Evolutionary conservation across 2,329 filamentous ascomycete species (phyloP), one percentile per base, ranked within the genome.

Genomic region (Drechslera avenae): DNA sequence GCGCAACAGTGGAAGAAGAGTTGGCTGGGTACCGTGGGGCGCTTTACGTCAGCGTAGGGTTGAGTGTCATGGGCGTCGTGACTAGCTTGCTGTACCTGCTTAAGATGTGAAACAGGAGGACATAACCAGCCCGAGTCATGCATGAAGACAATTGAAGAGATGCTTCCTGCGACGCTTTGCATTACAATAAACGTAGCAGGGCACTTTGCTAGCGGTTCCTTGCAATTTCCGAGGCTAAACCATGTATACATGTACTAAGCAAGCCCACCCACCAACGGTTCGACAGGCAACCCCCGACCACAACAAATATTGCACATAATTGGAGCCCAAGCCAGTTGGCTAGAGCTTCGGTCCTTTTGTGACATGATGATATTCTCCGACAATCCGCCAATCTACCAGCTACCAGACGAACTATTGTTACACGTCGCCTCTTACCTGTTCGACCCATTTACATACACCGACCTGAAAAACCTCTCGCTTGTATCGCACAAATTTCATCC

Each of bases 11-110:
- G 10, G 56, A 56, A n/a, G 67, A 75, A 45, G 34, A 65, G 26
- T 43, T 77, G 26, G 52, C 35, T 28, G 75, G 76, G 5, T 77
- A 74, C 49, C 64, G 75, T 1, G 68, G 65, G 12, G 75, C 75
- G 1, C 64, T 67, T 56, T 78, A 75, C 53, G 39, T 75, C 10
- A 74, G 64, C 3, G 64, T 75, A 14, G 75, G 74, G 3, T 56
- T 77, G 28, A 63, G 66, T 5, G 69, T 55, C 5, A 31, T 67
- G 17, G 68, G 68, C 3, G 41, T 69, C 3, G 16, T 66, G 3
- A 60, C 67, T 2, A 64, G 61, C 46, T 14, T 64, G 19, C 18
- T 63, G 3, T 69, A 66, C 41, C 31, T 68, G 13, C 34, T 60
- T 3, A 69, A 68, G 44, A 58, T 62, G 35, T 57, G 39, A 3